Percentiles rank a stretch among this genome's conserved stretches.
These are phyloP conservation scores for Parsonsia alboflavescens DNA, from an alignment of 257 asterid genomes.

Conservation along the genomic window DNA sequence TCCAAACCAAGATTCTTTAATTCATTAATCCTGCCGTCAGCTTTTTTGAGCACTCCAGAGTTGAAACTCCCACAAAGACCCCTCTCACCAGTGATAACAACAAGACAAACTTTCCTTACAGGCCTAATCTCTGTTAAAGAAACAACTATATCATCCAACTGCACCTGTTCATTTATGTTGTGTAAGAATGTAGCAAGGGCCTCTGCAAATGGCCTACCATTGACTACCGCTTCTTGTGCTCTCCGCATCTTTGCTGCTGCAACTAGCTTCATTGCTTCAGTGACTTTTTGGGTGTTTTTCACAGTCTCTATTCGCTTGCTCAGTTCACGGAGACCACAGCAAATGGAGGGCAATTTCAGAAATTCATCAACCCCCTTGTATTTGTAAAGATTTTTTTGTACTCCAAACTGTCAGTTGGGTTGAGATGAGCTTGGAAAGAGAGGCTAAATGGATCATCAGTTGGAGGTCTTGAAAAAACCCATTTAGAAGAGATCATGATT, in stretches of 20 bases:
- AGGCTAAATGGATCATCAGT: constrained; percentile 1
- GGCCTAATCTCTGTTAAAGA: constrained; percentile 62
- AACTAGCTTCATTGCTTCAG: constrained; percentile 73
- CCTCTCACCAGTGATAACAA: constrained; percentile 58
- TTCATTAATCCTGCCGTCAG: constrained; percentile 48
- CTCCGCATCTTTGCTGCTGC: constrained; percentile 70
- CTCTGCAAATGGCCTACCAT: constrained; percentile 61
- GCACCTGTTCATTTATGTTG: constrained; percentile 54
- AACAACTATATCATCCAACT: constrained; percentile 49
- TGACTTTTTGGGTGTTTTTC: constrained; percentile 55
- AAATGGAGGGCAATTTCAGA: constrained; percentile 21
- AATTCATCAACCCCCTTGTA: not conserved
- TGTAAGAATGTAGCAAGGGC: constrained; percentile 47
- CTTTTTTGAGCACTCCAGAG: constrained; percentile 39
- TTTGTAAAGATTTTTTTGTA: not conserved
- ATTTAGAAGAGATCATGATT: constrained; percentile 15
- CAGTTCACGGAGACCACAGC: constrained; percentile 48
- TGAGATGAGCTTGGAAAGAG: constrained; percentile 10
- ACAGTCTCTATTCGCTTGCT: constrained; percentile 54
- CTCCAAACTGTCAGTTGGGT: not conserved
- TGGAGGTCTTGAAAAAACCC: constrained; percentile 15
- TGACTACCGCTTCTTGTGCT: constrained; percentile 72
- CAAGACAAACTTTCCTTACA: constrained; percentile 53
- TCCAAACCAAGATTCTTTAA: constrained; percentile 44
- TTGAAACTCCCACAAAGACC: constrained; percentile 84